Evolutionary conservation across 805 yeast genomes (phyloP), one percentile per base, ranked within the genome.

Genomic region (Ogataea salicorniae): DNA sequence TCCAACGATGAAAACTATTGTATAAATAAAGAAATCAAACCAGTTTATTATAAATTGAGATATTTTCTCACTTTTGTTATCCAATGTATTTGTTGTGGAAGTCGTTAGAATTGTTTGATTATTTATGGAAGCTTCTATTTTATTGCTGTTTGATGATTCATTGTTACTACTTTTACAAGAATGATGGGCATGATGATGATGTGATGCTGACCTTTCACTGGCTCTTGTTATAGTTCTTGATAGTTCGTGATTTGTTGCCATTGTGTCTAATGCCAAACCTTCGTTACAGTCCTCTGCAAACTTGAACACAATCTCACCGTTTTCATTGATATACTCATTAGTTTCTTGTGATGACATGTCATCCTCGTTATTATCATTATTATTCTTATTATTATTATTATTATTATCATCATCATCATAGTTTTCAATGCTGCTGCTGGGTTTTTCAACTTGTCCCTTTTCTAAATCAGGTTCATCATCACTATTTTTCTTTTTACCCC

Each of bases 11-110:
- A 81, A 76, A 11, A 85, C 48, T 0, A 70, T 38, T 0, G 58
- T 47, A 60, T 79, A 81, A 3, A 81, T 57, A 14, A 74, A 50
- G 77, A 82, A 81, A 62, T 83, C 89, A 48, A 81, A 71, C 57
- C 79, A 65, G 33, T 67, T 67, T n/a, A 54, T 34, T 6, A 56
- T 34, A 34, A 48, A 46, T 8, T 46, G 42, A 11, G 46, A 33
- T 4, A 50, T 36, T 23, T 22, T 34, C 6, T 42, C 41, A 17
- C 29, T 5, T n/a, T 26, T 7, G 11, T 11, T 26, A 9, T 26
- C 11, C 31, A 26, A 26, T 9, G 31, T 3, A 26, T 8, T 26
- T 9, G 9, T 26, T 3, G 11, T 26, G 5, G 31, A 26, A 26
- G 2, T 9, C 11, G 14, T 26, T n/a, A 40, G 9, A n/a, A 16